Evolutionary conservation across 441 rosid genomes (phyloP).

Genomic region (Sinapis alba): DNA sequence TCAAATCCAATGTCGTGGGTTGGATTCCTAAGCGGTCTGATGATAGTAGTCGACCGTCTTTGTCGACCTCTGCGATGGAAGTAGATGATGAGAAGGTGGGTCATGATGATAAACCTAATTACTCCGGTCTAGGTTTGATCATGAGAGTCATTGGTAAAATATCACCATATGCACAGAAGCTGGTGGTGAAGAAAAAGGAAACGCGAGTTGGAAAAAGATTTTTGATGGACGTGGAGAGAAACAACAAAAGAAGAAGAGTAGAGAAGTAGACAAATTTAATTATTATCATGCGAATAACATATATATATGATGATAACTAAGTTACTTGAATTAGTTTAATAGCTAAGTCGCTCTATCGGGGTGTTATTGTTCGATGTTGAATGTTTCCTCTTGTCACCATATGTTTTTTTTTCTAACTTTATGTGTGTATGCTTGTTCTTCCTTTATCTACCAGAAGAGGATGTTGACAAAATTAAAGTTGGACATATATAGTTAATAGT

Average conservation of each 20-base stretch:
- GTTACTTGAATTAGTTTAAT: no score
- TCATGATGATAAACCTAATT: not conserved
- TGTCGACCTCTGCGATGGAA: not conserved
- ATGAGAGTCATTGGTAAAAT: not conserved
- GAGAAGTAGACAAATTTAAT: no score
- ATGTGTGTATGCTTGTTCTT: no score
- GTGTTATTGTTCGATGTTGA: no score
- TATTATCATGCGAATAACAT: no score
- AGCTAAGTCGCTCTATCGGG: no score
- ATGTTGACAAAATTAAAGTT: no score
- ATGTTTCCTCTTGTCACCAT: no score
- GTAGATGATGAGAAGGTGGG: not conserved
- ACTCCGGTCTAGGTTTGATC: not conserved
- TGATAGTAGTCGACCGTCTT: not conserved
- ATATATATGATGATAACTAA: no score
- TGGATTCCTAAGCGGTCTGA: not conserved
- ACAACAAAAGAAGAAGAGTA: not conserved
- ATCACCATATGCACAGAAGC: not conserved
- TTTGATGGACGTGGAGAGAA: conserved; percentile 2
- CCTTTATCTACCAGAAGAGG: no score
- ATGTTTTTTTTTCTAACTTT: no score
- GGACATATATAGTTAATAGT: no score
- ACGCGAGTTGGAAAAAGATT: conserved; percentile 7
- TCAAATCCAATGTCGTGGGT: not conserved
- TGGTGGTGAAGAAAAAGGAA: conserved; percentile 4